These are phyloP conservation scores for Testicularia cyperi DNA, from an alignment of 1,284 basidiomycete species.

Conservation along the genomic window DNA sequence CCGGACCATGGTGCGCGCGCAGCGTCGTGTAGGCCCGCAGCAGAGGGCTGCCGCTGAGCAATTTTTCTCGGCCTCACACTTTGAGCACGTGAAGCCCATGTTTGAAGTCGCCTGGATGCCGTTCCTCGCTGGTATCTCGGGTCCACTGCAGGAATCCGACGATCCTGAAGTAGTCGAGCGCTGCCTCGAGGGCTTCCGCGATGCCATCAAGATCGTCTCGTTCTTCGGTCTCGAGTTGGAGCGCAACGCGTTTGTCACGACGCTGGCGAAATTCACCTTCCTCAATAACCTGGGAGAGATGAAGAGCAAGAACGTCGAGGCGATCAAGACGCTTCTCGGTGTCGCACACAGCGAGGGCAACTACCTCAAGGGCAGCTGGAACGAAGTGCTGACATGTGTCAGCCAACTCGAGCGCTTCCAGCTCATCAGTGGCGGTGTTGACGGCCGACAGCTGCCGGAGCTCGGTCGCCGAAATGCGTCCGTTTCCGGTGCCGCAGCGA, in stretches of 20 bases:
- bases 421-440: conserved; percentile 60
- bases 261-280: conserved; percentile 60
- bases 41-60: conserved; percentile 56
- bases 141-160: conserved; percentile 57
- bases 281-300: conserved; percentile 60
- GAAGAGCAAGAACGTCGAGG: conserved; percentile 59
- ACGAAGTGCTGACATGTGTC: conserved; percentile 59
- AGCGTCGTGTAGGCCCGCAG: conserved; percentile 50
- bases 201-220: conserved; percentile 59
- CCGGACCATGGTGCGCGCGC: conserved; percentile 59
- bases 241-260: conserved; percentile 59
- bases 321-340: conserved; percentile 59
- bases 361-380: conserved; percentile 58
- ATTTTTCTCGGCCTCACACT: conserved; percentile 59
- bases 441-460: conserved; percentile 72
- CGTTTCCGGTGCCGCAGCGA: conserved; percentile 4
- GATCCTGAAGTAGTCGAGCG: conserved; percentile 52
- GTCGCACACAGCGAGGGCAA: conserved; percentile 59
- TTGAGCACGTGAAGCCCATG: conserved; percentile 60
- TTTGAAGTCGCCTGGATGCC: conserved; percentile 61
- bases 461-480: conserved; percentile 66
- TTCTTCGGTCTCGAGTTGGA: conserved; percentile 59
- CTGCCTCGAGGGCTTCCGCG: conserved; percentile 56
- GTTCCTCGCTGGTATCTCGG: conserved; percentile 57
- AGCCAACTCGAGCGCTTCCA: conserved; percentile 60